These are phyloP conservation scores for Cercophora sp. DNA, from an alignment of 495 filamentous ascomycete genomes.

Conservation along the genomic window DNA sequence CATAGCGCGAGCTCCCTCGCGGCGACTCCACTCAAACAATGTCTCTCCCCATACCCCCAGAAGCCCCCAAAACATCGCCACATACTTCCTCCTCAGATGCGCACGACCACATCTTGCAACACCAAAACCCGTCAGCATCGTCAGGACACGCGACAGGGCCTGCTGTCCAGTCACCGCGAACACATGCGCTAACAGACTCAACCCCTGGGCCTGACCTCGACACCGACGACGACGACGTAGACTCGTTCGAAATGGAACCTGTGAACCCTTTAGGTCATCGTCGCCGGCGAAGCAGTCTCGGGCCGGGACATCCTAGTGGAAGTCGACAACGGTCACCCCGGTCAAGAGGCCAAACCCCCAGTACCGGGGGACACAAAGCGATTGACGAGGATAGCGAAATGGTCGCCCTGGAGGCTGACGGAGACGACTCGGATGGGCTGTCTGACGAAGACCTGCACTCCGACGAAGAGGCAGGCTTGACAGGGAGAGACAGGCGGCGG, in stretches of 20 bases:
- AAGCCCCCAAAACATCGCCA: neutral
- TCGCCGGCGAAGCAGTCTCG: conserved; percentile 57
- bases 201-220: neutral
- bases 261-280: conserved; percentile 47
- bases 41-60: neutral
- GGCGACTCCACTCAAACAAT: conserved; percentile 9
- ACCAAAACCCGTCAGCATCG: neutral
- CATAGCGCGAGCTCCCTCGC: neutral
- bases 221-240: conserved; percentile 17
- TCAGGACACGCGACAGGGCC: conserved; percentile 8
- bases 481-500: conserved; percentile 62
- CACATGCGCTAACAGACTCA: too few relatives aligned
- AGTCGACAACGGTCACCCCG: conserved; percentile 44
- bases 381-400: conserved; percentile 34
- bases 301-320: conserved; percentile 36
- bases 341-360: conserved; percentile 45
- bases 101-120: neutral
- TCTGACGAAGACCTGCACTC: conserved; percentile 73
- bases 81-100: neutral
- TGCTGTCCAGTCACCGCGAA: conserved; percentile 5
- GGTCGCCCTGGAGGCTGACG: conserved; percentile 22
- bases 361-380: conserved; percentile 15
- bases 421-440: conserved; percentile 23
- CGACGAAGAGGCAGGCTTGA: conserved; percentile 87
- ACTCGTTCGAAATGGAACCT: conserved; percentile 47